phyloP scores from a whole-genome alignment of 2,329 filamentous ascomycete genomes.

The Podosphaera xanthii region DNA sequence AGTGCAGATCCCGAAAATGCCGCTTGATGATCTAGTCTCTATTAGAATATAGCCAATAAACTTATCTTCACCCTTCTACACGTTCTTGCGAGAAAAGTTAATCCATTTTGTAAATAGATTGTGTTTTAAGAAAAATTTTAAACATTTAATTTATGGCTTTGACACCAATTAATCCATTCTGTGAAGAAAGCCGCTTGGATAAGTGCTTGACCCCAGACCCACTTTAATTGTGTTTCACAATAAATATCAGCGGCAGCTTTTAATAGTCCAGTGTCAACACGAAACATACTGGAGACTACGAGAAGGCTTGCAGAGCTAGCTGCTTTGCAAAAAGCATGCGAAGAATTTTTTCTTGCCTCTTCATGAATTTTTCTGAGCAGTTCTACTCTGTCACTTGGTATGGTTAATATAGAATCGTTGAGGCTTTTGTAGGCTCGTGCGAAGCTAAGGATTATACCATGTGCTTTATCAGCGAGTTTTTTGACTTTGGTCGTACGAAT shows the following conservation, averaged over 20 bases:
- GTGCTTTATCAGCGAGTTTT: constrained; percentile 50
- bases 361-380: constrained; percentile 45
- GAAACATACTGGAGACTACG: constrained; percentile 37
- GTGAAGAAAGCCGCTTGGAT: constrained; percentile 43
- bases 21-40: no score
- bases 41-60: no score
- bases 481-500: constrained; percentile 57
- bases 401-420: constrained; percentile 3
- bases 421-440: constrained; percentile 32
- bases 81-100: no score
- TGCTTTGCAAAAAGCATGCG: constrained; percentile 49
- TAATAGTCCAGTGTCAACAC: constrained; percentile 27
- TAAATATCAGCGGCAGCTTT: constrained; percentile 40
- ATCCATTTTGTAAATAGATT: no score
- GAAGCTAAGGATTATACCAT: constrained; percentile 48
- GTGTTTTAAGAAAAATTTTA: no score
- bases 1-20: no score
- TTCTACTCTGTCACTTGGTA: constrained; percentile 17
- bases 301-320: constrained; percentile 53
- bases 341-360: constrained; percentile 36
- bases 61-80: no score
- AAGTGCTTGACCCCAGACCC: constrained; percentile 33
- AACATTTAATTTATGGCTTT: constrained; percentile 18
- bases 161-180: constrained; percentile 56
- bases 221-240: constrained; percentile 33